A percentile compares a stretch with the other conserved stretches of the same genome.
Conservation (phyloP, 805 yeast species). For the Candida sphagnicola region DNA sequence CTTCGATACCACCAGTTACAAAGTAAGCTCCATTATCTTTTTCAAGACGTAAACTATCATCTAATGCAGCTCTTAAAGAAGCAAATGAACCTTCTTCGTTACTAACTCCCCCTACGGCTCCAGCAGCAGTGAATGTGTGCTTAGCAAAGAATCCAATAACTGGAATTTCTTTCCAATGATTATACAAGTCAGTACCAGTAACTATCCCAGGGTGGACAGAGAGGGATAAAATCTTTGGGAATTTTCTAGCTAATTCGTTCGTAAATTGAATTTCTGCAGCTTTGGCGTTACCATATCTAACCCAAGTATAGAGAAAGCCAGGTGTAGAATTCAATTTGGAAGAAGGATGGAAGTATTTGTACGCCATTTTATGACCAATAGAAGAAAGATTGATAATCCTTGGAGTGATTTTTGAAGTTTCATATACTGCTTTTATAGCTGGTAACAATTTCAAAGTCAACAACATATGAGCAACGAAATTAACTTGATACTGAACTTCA, state of each 20-base stretch:
- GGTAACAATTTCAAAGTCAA: slow-evolving; percentile 29
- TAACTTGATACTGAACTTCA: slow-evolving; percentile 41
- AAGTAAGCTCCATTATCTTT: slow-evolving; percentile 28
- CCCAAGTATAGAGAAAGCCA: slow-evolving; percentile 21
- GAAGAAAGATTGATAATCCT: slow-evolving; percentile 30
- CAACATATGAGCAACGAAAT: slow-evolving; percentile 31
- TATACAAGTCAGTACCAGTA: slow-evolving; percentile 29
- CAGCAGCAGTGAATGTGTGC: slow-evolving; percentile 11
- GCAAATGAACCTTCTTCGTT: slow-evolving; percentile 33
- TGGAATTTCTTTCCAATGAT: too few relatives aligned
- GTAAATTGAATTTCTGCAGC: slow-evolving; percentile 28
- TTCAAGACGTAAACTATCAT: slow-evolving; percentile 16
- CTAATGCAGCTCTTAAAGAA: slow-evolving; percentile 31
- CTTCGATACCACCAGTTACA: slow-evolving; percentile 28
- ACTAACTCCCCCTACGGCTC: slow-evolving; percentile 21
- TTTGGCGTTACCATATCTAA: slow-evolving; percentile 35
- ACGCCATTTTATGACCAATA: slow-evolving; percentile 26
- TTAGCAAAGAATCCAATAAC: slow-evolving; percentile 19
- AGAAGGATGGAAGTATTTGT: slow-evolving; percentile 21
- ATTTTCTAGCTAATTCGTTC: slow-evolving; percentile 19
- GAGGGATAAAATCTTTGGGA: slow-evolving; percentile 28
- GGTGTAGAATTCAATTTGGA: slow-evolving; percentile 22
- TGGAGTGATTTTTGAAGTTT: slow-evolving; percentile 16
- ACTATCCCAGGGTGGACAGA: slow-evolving; percentile 39
- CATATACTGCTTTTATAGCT: slow-evolving; percentile 15